These are phyloP conservation scores for Pseudocercospora pini-densiflorae DNA, from an alignment of 2,329 filamentous ascomycete species.

Conservation along the genomic window DNA sequence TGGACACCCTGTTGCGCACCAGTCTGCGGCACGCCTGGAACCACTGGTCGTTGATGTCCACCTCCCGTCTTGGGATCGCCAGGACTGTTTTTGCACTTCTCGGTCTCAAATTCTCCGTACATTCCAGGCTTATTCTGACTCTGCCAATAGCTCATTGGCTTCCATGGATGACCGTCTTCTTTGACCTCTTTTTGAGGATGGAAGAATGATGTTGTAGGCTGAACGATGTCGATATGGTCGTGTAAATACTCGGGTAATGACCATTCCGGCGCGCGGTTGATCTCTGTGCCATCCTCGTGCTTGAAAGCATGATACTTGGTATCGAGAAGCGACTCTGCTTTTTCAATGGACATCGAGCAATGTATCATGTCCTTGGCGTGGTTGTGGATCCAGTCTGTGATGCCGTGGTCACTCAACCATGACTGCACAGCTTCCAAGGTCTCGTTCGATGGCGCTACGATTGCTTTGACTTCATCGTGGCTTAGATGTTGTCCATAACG, in stretches of 20 bases:
- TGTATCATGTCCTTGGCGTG: conserved; percentile 63
- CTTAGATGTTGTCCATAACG: conserved; percentile 59
- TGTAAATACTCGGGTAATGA: conserved; percentile 63
- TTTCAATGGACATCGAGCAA: conserved; percentile 55
- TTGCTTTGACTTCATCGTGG: conserved; percentile 55
- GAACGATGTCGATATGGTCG: conserved; percentile 62
- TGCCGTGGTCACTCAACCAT: conserved; percentile 60
- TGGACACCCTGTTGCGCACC: conserved; percentile 42
- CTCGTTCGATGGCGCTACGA: conserved; percentile 59
- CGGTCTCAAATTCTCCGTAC: not conserved
- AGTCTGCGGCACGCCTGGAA: not conserved
- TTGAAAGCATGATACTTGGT: conserved; percentile 58
- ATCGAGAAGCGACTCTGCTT: conserved; percentile 59
- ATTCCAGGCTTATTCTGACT: conserved; percentile 5
- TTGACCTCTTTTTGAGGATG: conserved; percentile 24
- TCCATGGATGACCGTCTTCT: conserved; percentile 6
- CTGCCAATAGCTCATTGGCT: conserved; percentile 12
- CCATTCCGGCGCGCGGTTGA: conserved; percentile 61
- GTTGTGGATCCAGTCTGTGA: conserved; percentile 51
- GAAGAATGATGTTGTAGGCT: conserved; percentile 66
- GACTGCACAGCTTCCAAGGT: conserved; percentile 58
- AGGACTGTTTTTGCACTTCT: not conserved
- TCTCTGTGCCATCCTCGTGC: conserved; percentile 55
- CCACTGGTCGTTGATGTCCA: not conserved
- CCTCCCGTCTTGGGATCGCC: not conserved